Conservation (phyloP, 2,329 filamentous ascomycete species). For the Venturia oleaginea region DNA sequence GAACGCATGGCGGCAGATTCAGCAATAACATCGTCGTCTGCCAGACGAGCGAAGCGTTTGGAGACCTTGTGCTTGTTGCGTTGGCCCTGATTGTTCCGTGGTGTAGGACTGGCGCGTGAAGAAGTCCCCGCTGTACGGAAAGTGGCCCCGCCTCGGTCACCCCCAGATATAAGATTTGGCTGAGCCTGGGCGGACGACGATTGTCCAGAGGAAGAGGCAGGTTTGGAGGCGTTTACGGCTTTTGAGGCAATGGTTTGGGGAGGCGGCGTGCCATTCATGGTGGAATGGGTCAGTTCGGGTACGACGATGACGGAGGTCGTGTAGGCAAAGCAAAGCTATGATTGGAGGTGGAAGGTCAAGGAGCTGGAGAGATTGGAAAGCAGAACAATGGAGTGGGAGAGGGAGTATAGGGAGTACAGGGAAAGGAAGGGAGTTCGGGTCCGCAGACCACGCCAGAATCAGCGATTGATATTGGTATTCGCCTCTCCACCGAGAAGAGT, state of each 20-base stretch:
- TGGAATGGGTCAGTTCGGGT: neutral
- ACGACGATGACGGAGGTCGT: constrained; percentile 5
- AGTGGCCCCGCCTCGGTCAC: constrained; percentile 26
- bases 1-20: constrained; percentile 61
- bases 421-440: neutral
- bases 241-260: constrained; percentile 28
- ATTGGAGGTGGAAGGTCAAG: neutral
- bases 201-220: constrained; percentile 27
- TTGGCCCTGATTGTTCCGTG: constrained; percentile 65
- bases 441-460: constrained; percentile 7
- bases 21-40: constrained; percentile 80
- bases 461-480: neutral
- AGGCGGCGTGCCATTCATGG: constrained; percentile 21
- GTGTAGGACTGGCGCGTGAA: constrained; percentile 35
- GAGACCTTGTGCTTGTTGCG: constrained; percentile 80
- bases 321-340: neutral
- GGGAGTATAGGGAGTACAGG: neutral
- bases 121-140: constrained; percentile 28
- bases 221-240: constrained; percentile 23
- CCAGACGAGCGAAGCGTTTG: constrained; percentile 55
- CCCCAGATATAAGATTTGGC: constrained; percentile 32
- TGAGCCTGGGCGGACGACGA: constrained; percentile 36
- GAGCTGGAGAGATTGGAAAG: neutral
- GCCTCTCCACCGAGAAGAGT: neutral
- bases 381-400: neutral